Base-by-base conservation (phyloP, 1,284 basidiomycete genomes). In the Ceratobasidium sp. region DNA sequence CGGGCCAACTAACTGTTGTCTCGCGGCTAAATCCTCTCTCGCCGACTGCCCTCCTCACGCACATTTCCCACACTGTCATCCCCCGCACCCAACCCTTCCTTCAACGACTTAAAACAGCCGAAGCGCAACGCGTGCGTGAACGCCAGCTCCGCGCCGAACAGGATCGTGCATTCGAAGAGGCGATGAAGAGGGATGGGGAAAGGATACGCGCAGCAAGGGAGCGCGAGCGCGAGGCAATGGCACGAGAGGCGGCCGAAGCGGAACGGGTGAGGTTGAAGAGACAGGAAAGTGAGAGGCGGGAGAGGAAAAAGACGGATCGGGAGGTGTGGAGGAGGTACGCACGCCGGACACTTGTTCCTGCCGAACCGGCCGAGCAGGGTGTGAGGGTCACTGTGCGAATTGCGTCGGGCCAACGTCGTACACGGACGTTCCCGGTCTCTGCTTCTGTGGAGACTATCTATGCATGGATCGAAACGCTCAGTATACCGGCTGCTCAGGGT, bases 61-160 rank as follows among this genome's bases (percentile, higher is more conserved):
- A 95, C 80, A 87, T 97, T 2, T 87, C 87, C 25, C 87, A 87
- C 29, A 88, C 90, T 44, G 87, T 98, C 64, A 84, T 97, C 0
- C 95, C 96, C 0, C 93, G 95, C 34, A 91, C 95, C 0, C 85
- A 82, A 0, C 90, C 95, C 0, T 95, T 92, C 85, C 88, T 98
- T 11, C 84, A 86, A 17, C 89, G 92, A 5, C 84, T 95, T 54
- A 87, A 84, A 56, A 81, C 85, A 0, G 86, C 89, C 68, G 82
- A 84, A 17, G 80, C 82, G 2, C 81, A 84, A 82, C 86, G 91
- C 2, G 90, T 91, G 62, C 88, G 89, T 29, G 91, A 94, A 22
- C 87, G 95, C 0, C 85, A 87, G 22, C 81, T 96, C 25, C 88
- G 95, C 8, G 92, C 90, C 25, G 92, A 95, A 80, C 95, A 97